These are phyloP conservation scores for Raddia guianensis DNA, from an alignment of 176 grass and related monocot genomes.

Conservation along the genomic window DNA sequence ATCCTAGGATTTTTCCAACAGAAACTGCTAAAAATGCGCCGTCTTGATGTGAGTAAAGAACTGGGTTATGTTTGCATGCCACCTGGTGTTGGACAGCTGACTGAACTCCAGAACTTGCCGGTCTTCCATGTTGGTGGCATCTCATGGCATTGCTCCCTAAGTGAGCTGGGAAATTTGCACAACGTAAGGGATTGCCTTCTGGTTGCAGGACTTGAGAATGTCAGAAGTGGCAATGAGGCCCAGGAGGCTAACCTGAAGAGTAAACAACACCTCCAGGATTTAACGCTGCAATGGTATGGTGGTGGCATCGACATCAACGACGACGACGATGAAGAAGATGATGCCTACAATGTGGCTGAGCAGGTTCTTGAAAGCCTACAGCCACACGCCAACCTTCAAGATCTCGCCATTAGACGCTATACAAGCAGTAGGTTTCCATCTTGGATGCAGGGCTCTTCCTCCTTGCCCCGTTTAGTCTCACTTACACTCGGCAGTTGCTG, in stretches of 20 bases:
- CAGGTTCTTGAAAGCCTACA: slow-evolving; percentile 32
- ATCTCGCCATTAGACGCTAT: slow-evolving; percentile 37
- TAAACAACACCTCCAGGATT: slow-evolving; percentile 21
- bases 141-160: slow-evolving; percentile 13
- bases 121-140: slow-evolving; percentile 21
- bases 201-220: slow-evolving; percentile 30
- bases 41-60: slow-evolving; percentile 32
- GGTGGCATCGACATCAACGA: not conserved
- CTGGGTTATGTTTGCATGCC: slow-evolving; percentile 20
- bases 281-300: slow-evolving; percentile 28
- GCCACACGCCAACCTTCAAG: slow-evolving; percentile 36
- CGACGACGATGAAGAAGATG: not conserved
- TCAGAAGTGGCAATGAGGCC: not conserved
- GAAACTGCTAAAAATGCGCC: slow-evolving; percentile 33
- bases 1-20: too few relatives aligned
- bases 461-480: slow-evolving; percentile 19
- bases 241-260: slow-evolving; percentile 18
- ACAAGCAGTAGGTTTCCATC: slow-evolving; percentile 34
- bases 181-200: slow-evolving; percentile 11
- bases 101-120: slow-evolving; percentile 27
- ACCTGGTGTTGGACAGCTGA: slow-evolving; percentile 35
- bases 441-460: slow-evolving; percentile 32
- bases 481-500: slow-evolving; percentile 36
- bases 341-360: slow-evolving; percentile 2
- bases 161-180: slow-evolving; percentile 42